phyloP scores from a whole-genome alignment of 1,284 basidiomycete species.

The Boletus subluridellus region DNA sequence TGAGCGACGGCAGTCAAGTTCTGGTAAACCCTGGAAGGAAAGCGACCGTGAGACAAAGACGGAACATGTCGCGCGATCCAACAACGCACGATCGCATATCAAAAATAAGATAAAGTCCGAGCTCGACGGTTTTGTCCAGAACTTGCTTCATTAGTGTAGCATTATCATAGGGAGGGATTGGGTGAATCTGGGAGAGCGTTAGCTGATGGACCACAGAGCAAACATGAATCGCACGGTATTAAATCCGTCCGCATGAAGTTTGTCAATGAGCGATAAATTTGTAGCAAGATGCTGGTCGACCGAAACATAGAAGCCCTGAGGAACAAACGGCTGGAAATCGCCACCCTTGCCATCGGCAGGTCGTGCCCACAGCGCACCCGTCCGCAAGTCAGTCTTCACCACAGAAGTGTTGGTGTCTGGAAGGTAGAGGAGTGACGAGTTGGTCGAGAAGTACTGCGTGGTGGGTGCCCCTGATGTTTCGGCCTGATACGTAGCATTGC shows the following conservation, averaged over 20 bases:
- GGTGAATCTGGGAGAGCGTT: slow-evolving; percentile 23
- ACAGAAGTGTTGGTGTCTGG: slow-evolving; percentile 29
- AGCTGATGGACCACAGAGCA: not conserved
- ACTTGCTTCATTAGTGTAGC: slow-evolving; percentile 23
- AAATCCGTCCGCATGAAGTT: slow-evolving; percentile 25
- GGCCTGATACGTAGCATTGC: slow-evolving; percentile 21
- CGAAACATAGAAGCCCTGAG: slow-evolving; percentile 32
- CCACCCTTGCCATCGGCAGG: slow-evolving; percentile 16
- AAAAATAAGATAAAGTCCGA: slow-evolving; percentile 29
- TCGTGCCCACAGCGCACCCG: slow-evolving; percentile 26
- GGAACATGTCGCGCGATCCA: too few relatives aligned
- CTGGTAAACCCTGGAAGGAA: slow-evolving; percentile 43
- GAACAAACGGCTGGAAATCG: slow-evolving; percentile 27
- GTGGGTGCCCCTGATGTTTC: not conserved
- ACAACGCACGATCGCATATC: slow-evolving; percentile 43
- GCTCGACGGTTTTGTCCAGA: slow-evolving; percentile 16
- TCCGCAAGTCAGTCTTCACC: slow-evolving; percentile 34
- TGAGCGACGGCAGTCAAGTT: slow-evolving; percentile 57
- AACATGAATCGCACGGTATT: slow-evolving; percentile 26
- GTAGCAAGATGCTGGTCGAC: slow-evolving; percentile 20
- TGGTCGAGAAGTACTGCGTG: slow-evolving; percentile 21
- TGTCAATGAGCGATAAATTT: slow-evolving; percentile 24
- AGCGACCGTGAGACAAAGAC: not conserved
- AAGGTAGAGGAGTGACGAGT: slow-evolving; percentile 31
- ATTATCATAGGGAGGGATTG: slow-evolving; percentile 32